Percentiles rank a stretch among this genome's conserved stretches.
Conservation (phyloP, 225 moss, liverwort and hornwort species). For the Asterella californica region DNA sequence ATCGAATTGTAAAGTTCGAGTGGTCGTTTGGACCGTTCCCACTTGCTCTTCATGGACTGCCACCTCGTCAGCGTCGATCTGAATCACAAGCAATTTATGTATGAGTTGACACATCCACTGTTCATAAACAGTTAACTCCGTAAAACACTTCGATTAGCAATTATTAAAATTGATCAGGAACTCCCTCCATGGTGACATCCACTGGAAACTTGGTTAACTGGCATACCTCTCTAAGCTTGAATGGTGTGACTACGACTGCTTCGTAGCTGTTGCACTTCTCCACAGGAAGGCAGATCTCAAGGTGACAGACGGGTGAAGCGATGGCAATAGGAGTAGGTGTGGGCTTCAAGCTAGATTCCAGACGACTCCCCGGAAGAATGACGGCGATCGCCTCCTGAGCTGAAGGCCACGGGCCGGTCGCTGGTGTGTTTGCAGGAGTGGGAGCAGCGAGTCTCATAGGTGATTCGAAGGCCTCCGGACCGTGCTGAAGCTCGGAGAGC, state of each 20-base stretch:
- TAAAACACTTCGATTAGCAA: no score
- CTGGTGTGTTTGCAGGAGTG: constrained; percentile 46
- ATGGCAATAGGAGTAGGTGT: constrained; percentile 20
- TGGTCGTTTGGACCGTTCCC: constrained; percentile 7
- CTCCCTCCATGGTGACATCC: no score
- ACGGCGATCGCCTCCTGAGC: constrained; percentile 12
- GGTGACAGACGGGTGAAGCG: constrained; percentile 30
- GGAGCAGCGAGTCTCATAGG: constrained; percentile 45
- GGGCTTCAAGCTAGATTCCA: not conserved
- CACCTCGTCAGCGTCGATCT: not conserved
- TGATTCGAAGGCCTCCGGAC: constrained; percentile 31
- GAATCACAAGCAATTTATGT: not conserved
- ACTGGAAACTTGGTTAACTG: no score
- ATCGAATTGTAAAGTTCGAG: constrained; percentile 29
- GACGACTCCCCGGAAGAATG: not conserved
- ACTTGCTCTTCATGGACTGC: not conserved
- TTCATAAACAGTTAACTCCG: not conserved
- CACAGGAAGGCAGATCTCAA: constrained; percentile 18
- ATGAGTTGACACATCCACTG: not conserved
- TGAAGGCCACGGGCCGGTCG: constrained; percentile 22
- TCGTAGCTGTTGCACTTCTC: not conserved
- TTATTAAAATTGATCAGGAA: not conserved
- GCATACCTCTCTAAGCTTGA: constrained; percentile 28
- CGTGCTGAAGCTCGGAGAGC: not conserved
- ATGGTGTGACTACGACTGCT: not conserved